phyloP scores from a whole-genome alignment of 495 filamentous ascomycete genomes.

The Aspergillus cristatus region DNA sequence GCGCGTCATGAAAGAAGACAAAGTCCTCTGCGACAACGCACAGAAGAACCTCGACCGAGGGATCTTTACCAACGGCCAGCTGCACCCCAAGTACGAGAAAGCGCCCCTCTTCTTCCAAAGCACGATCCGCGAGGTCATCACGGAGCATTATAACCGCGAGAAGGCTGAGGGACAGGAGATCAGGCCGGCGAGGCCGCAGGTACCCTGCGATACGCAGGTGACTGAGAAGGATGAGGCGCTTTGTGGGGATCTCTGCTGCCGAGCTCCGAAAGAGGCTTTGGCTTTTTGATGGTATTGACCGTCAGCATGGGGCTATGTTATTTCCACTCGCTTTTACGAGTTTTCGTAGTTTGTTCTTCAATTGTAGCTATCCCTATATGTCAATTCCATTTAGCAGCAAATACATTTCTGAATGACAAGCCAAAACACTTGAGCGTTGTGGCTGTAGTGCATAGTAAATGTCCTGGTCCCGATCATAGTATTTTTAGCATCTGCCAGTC shows the following conservation, averaged over 20 bases:
- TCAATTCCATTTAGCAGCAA: too few species aligned
- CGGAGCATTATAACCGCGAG: slow-evolving; percentile 31
- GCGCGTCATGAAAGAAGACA: slow-evolving; percentile 31
- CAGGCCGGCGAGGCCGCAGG: slow-evolving; percentile 32
- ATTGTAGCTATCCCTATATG: too few species aligned
- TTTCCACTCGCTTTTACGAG: too few species aligned
- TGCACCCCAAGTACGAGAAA: slow-evolving; percentile 43
- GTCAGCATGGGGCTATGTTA: background rate
- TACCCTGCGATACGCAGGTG: slow-evolving; percentile 10
- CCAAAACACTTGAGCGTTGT: too few species aligned
- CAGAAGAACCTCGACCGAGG: slow-evolving; percentile 41
- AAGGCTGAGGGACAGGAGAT: slow-evolving; percentile 26
- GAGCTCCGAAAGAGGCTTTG: slow-evolving; percentile 14
- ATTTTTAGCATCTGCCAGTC: too few species aligned
- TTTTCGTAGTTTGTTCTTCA: too few species aligned
- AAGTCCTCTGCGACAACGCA: slow-evolving; percentile 26
- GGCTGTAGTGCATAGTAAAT: too few species aligned
- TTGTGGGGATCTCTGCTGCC: slow-evolving; percentile 17
- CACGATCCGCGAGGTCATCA: slow-evolving; percentile 31
- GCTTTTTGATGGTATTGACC: slow-evolving; percentile 10
- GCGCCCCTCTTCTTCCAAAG: slow-evolving; percentile 40
- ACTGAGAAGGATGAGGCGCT: slow-evolving; percentile 23
- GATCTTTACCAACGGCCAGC: slow-evolving; percentile 39
- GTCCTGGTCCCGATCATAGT: too few species aligned
- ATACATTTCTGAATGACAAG: too few species aligned